These are phyloP conservation scores for Hortiboletus rubellus DNA, from an alignment of 1,284 basidiomycete genomes.

Conservation along the genomic window DNA sequence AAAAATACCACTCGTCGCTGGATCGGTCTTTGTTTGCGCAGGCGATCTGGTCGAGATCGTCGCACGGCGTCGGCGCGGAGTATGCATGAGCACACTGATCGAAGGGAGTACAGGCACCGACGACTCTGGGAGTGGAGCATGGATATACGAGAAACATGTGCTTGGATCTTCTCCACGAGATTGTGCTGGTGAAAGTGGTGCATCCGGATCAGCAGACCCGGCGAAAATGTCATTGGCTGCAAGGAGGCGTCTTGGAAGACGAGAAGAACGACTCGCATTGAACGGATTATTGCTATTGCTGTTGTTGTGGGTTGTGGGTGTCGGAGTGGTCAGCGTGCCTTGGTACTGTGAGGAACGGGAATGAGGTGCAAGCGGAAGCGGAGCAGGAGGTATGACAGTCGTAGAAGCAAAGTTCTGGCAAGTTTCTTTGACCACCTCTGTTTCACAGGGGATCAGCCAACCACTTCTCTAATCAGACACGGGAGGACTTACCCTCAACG, in stretches of 20 bases:
- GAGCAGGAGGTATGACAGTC: constrained; percentile 47
- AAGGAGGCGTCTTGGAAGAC: constrained; percentile 60
- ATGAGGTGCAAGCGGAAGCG: constrained; percentile 57
- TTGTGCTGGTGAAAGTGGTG: constrained; percentile 33
- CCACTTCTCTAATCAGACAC: not conserved
- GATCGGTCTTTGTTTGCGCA: constrained; percentile 32
- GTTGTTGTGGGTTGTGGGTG: not conserved
- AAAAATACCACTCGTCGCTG: constrained; percentile 32
- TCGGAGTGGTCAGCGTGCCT: constrained; percentile 2
- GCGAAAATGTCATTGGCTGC: constrained; percentile 70
- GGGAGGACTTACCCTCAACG: constrained; percentile 65
- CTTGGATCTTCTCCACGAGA: constrained; percentile 28
- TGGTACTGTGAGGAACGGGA: constrained; percentile 47
- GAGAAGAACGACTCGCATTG: constrained; percentile 45
- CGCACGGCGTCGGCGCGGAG: constrained; percentile 60
- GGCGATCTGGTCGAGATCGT: constrained; percentile 66
- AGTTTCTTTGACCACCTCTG: constrained; percentile 76
- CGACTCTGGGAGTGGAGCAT: constrained; percentile 15
- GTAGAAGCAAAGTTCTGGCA: constrained; percentile 64
- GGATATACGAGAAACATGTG: constrained; percentile 21
- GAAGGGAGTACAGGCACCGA: constrained; percentile 22
- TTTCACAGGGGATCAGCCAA: constrained; percentile 14
- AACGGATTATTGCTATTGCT: constrained; percentile 2
- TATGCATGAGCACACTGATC: constrained; percentile 37
- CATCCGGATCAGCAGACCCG: constrained; percentile 40